A percentile compares a stretch with the other conserved stretches of the same genome.
Evolutionary conservation across 176 grass and related monocot species (phyloP).

Genomic region (Bromus sterilis): DNA sequence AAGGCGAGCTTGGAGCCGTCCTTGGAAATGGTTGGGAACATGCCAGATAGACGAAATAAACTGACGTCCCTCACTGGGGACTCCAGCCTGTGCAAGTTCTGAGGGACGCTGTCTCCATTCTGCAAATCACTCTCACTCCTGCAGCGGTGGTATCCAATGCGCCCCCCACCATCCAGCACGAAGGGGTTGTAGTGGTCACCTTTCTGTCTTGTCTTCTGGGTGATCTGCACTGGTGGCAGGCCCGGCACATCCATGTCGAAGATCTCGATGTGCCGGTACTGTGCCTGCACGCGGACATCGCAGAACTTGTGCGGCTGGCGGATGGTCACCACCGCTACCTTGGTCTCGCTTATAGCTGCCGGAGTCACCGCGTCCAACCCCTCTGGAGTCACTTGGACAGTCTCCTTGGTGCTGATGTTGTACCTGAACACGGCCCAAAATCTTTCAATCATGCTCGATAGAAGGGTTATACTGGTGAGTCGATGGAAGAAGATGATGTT

Average conservation of each 20-base stretch:
- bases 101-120: neutral
- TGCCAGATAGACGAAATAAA: constrained; percentile 15
- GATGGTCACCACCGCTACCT: constrained; percentile 22
- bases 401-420: neutral
- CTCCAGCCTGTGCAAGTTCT: neutral
- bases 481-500: constrained; percentile 34
- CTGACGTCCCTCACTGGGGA: neutral
- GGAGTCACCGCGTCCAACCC: constrained; percentile 15
- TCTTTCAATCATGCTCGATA: neutral
- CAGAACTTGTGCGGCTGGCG: neutral
- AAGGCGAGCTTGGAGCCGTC: constrained; percentile 29
- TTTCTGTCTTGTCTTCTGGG: neutral
- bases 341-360: constrained; percentile 13
- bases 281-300: neutral
- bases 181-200: constrained; percentile 33
- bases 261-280: constrained; percentile 39
- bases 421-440: constrained; percentile 2
- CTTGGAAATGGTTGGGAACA: constrained; percentile 20
- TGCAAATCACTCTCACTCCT: neutral
- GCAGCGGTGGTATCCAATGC: constrained; percentile 15
- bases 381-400: neutral
- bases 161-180: neutral
- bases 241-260: neutral
- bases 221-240: neutral
- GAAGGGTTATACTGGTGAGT: neutral